Conservation (phyloP, 495 filamentous ascomycete species). For the Penicillium soppii region DNA sequence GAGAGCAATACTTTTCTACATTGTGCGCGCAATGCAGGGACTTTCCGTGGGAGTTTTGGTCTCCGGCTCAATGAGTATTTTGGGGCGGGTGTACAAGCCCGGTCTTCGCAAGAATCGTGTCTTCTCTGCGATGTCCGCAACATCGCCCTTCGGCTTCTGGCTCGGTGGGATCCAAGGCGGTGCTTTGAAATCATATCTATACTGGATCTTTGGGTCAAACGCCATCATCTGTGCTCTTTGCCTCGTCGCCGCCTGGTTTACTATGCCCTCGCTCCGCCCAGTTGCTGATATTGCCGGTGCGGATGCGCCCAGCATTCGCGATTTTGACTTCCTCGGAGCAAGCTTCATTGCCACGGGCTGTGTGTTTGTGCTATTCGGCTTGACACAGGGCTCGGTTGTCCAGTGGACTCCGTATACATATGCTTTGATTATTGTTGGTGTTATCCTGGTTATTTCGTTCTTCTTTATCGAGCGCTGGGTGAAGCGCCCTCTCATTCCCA, state of each 20-base stretch:
- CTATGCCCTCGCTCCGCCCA: conserved; percentile 22
- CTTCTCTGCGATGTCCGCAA: conserved; percentile 34
- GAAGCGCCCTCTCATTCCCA: conserved; percentile 28
- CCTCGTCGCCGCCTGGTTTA: conserved; percentile 18
- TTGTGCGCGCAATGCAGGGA: conserved; percentile 36
- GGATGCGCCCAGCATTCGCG: conserved; percentile 25
- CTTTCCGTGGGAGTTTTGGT: conserved; percentile 32
- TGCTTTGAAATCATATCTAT: conserved; percentile 19
- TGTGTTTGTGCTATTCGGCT: conserved; percentile 31
- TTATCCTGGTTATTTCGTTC: conserved; percentile 25
- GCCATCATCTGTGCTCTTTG: conserved; percentile 24
- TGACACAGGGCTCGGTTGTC: conserved; percentile 31
- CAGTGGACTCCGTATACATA: conserved; percentile 32
- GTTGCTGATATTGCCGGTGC: conserved; percentile 22
- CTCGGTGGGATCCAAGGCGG: conserved; percentile 33
- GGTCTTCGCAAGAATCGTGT: conserved; percentile 35
- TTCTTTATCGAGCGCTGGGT: conserved; percentile 30
- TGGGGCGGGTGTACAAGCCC: conserved; percentile 32
- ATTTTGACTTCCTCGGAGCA: conserved; percentile 34
- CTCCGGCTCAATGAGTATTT: conserved; percentile 32
- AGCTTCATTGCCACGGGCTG: conserved; percentile 21
- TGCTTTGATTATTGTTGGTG: conserved; percentile 20
- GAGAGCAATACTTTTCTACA: conserved; percentile 26
- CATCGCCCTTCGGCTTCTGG: conserved; percentile 32
- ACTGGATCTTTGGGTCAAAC: conserved; percentile 34